Evolutionary conservation across 148 eudicot genomes (phyloP).

Genomic region (Fagopyrum esculentum): DNA sequence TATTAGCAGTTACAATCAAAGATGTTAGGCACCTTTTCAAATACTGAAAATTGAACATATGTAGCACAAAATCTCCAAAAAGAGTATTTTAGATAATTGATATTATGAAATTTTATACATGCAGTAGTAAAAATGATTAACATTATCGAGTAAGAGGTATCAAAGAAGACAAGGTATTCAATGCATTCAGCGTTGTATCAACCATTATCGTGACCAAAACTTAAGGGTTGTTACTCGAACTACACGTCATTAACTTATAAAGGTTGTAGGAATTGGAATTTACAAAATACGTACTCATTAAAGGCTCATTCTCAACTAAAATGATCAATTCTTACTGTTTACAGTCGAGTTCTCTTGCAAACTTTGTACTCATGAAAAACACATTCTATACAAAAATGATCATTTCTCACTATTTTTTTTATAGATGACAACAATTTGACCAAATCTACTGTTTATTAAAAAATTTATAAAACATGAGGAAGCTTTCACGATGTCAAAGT

Average conservation of each 20-base stretch:
- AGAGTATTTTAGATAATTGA: neutral
- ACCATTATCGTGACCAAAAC: conserved; percentile 52
- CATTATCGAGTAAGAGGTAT: conserved; percentile 43
- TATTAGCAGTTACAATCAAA: conserved; percentile 21
- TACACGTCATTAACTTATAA: conserved; percentile 30
- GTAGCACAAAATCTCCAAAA: too few species aligned
- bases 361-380: neutral
- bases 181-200: conserved; percentile 46
- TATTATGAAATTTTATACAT: conserved; percentile 17
- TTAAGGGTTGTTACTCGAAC: conserved; percentile 50
- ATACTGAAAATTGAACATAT: neutral
- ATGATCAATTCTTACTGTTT: neutral
- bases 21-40: conserved; percentile 30
- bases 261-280: neutral
- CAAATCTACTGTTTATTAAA: too few species aligned
- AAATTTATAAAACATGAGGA: too few species aligned
- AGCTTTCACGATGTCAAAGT: too few species aligned
- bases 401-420: too few species aligned
- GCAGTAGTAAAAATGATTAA: conserved; percentile 29
- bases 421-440: too few species aligned
- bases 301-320: neutral
- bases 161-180: conserved; percentile 32
- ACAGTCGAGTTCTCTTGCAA: conserved; percentile 25
- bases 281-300: neutral
- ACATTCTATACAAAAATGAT: too few species aligned